Evolutionary conservation across 2,329 filamentous ascomycete genomes (phyloP).

Genomic region (Trichoderma cornu-damae): DNA sequence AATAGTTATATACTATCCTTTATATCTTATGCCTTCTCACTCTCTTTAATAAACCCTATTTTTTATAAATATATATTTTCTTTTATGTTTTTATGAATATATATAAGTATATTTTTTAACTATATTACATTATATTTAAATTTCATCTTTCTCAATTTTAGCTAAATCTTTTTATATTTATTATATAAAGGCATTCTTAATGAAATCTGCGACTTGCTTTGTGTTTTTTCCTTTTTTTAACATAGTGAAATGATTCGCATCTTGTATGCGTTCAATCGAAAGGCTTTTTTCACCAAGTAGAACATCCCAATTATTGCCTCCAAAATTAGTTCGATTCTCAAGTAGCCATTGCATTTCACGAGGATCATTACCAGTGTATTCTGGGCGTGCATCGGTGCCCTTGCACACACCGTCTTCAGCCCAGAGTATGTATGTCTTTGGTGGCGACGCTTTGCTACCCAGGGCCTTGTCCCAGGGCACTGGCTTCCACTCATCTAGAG

Average conservation of each 20-base stretch:
- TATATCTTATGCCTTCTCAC: no score
- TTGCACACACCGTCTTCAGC: conserved; percentile 68
- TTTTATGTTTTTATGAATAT: no score
- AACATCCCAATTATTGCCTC: conserved; percentile 65
- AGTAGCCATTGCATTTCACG: conserved; percentile 55
- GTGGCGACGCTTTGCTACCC: conserved; percentile 40
- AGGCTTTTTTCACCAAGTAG: conserved; percentile 45
- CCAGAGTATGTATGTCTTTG: conserved; percentile 63
- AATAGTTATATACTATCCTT: no score
- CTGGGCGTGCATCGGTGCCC: conserved; percentile 49
- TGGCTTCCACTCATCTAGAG: conserved; percentile 62
- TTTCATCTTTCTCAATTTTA: no score
- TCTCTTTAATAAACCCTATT: no score
- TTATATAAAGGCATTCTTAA: conserved; percentile 2
- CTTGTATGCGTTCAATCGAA: conserved; percentile 27
- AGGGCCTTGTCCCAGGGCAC: conserved; percentile 46
- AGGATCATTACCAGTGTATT: conserved; percentile 17
- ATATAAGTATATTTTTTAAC: no score
- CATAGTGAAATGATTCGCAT: conserved; percentile 67
- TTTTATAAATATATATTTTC: no score
- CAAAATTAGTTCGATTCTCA: conserved; percentile 66
- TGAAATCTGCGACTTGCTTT: not conserved
- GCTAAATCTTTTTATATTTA: no score
- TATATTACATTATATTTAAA: no score
- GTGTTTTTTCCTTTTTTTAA: conserved; percentile 40